phyloP scores from a whole-genome alignment of 2,329 filamentous ascomycete species.

The Phialemonium atrogriseum region DNA sequence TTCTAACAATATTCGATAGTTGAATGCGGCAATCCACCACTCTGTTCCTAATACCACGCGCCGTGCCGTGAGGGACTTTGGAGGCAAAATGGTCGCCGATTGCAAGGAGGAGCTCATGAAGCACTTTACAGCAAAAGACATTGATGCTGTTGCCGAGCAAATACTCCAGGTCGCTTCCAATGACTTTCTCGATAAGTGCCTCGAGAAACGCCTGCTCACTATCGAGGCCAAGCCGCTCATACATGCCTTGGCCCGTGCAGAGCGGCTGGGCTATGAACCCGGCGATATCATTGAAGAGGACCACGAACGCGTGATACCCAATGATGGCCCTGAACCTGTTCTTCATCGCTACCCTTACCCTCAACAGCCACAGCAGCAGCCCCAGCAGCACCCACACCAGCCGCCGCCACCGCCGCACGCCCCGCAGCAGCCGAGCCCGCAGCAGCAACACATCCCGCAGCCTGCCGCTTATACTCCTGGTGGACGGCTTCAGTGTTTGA shows the following conservation, averaged over 20 bases:
- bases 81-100: conserved; percentile 30
- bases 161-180: conserved; percentile 39
- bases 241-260: conserved; percentile 47
- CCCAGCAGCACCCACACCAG: too few species aligned
- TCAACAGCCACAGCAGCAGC: too few species aligned
- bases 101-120: conserved; percentile 32
- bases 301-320: conserved; percentile 27
- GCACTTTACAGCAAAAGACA: conserved; percentile 28
- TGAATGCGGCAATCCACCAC: conserved; percentile 41
- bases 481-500: not conserved
- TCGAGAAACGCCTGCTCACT: conserved; percentile 42
- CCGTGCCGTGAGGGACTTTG: conserved; percentile 35
- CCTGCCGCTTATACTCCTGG: not conserved
- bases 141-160: conserved; percentile 35
- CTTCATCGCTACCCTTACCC: conserved; percentile 4
- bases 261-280: conserved; percentile 47
- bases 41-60: conserved; percentile 27
- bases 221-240: conserved; percentile 47
- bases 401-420: conserved; percentile 3
- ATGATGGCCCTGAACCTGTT: too few species aligned
- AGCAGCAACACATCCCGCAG: not conserved
- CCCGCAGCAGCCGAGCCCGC: not conserved
- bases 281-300: conserved; percentile 39
- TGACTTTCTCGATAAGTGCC: conserved; percentile 41
- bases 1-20: conserved; percentile 25